Base-by-base conservation (phyloP, 768 basidiomycete species). In the Leccinum ochraceum region DNA sequence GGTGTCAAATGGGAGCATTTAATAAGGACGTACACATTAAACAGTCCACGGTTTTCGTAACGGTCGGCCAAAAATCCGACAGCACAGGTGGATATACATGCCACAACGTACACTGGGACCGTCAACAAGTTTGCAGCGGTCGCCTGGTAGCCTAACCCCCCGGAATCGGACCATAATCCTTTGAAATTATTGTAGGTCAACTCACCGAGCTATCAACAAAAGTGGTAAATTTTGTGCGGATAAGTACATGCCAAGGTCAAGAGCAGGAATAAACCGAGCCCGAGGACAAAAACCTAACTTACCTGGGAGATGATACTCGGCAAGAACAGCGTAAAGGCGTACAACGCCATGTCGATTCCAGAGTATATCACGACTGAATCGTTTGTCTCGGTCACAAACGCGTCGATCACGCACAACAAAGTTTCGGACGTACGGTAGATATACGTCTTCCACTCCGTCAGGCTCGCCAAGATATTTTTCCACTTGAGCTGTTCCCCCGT, bases 401-500 rank as follows among this genome's bases (percentile, higher is more conserved):
- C 22, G 16, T 11, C 20, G 1, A 26, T 28, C 46, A 16, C 36
- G 22, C 24, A 11, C n/a, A 16, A 14, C n/a, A 42, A 20, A 44
- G 28, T 28, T 28, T 28, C 44, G 11, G 24, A 39, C 71, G 37
- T 53, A 64, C 71, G 56, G 28, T 58, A 63, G 1, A 87, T 39
- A 82, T 86, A 91, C 3, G 87, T 90, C 74, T 89, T 91, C 86
- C 85, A 88, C 63, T 91, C 89, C n/a, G 70, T 60, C 57, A 89
- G 57, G 66, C 86, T 86, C 62, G 80, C 76, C 70, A 71, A 78
- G 59, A 91, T 82, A 63, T 87, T 84, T 64, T 83, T 83, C 80
- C 77, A 74, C 59, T 72, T 76, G 60, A 90, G 76, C 14, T 68
- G 74, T 71, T 91, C 89, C 26, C 89, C 89, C 6, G 82, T 88